phyloP scores from a whole-genome alignment of 331 rosid species.

The Stylosanthes scabra region DNA sequence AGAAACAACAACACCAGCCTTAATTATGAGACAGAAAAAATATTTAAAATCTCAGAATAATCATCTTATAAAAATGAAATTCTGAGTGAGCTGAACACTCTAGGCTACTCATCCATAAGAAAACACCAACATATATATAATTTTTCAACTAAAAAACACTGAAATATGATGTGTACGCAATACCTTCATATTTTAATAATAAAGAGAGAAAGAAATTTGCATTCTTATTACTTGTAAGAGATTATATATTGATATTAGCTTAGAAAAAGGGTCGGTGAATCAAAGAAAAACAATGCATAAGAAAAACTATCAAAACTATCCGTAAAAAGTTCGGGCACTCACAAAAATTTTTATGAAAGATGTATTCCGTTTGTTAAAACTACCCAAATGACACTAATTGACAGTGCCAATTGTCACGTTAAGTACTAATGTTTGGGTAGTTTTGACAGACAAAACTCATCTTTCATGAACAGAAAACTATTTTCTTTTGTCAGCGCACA shows the following conservation, averaged over 20 bases:
- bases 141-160: conserved; percentile 2
- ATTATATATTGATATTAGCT: neutral
- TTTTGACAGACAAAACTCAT: too few relatives aligned
- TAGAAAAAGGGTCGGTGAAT: neutral
- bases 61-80: neutral
- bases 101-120: conserved; percentile 19
- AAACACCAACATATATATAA: conserved; percentile 10
- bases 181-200: neutral
- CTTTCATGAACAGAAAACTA: too few relatives aligned
- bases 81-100: conserved; percentile 30
- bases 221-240: conserved; percentile 19
- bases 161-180: conserved; percentile 17
- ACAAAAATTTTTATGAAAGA: too few relatives aligned
- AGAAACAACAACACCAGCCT: conserved; percentile 6
- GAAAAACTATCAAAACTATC: too few relatives aligned
- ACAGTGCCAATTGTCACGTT: too few relatives aligned
- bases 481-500: too few relatives aligned
- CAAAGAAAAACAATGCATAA: neutral
- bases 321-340: too few relatives aligned
- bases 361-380: too few relatives aligned
- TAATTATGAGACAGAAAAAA: neutral
- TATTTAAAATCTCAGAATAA: neutral
- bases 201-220: neutral
- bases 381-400: too few relatives aligned
- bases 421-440: too few relatives aligned